phyloP scores from a whole-genome alignment of 257 asterid species.

The Salvia splendens region DNA sequence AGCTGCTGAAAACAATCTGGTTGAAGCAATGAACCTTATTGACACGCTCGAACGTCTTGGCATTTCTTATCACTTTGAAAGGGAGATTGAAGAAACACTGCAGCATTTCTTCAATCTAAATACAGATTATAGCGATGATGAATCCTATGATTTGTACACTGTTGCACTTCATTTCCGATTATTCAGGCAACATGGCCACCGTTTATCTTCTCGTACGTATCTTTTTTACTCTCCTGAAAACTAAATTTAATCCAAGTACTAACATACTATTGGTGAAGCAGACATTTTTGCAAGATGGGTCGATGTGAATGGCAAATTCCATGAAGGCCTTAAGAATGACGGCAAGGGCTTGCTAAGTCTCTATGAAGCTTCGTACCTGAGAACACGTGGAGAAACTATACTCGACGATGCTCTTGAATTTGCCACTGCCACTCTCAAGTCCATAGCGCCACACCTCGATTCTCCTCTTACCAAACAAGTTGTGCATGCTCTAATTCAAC shows the following conservation, averaged over 20 bases:
- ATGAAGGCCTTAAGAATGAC: slow-evolving; percentile 9
- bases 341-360: slow-evolving; percentile 14
- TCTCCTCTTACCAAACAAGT: slow-evolving; percentile 3
- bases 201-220: neutral
- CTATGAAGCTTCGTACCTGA: slow-evolving; percentile 2
- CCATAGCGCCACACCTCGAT: neutral
- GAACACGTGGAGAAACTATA: slow-evolving; percentile 12
- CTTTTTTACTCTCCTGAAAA: neutral
- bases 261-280: neutral
- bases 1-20: neutral
- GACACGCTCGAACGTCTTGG: slow-evolving; percentile 23
- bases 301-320: slow-evolving; percentile 22
- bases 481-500: neutral
- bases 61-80: slow-evolving; percentile 29
- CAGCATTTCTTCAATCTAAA: neutral
- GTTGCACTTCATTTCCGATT: slow-evolving; percentile 33
- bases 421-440: slow-evolving; percentile 10
- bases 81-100: slow-evolving; percentile 20
- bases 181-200: slow-evolving; percentile 37
- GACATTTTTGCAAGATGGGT: slow-evolving; percentile 19
- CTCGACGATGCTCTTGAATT: slow-evolving; percentile 33
- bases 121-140: slow-evolving; percentile 21
- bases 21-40: neutral
- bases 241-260: neutral
- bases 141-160: slow-evolving; percentile 28